Evolutionary conservation across 1,139 yeast genomes (phyloP), one percentile per base, ranked within the genome.

Genomic region (Wickerhamomyces sp.): DNA sequence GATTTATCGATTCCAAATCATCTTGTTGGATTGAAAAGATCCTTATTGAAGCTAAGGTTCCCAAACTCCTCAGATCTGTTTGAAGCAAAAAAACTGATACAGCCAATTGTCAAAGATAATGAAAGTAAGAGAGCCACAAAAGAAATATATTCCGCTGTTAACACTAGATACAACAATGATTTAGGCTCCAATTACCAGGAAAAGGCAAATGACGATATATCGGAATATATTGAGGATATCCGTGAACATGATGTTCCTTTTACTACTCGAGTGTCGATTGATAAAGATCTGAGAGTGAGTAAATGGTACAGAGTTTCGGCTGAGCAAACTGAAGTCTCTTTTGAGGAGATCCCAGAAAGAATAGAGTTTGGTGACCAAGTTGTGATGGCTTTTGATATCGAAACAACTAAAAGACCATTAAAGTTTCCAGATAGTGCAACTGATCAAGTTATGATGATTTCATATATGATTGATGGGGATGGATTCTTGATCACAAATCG

Each of bases 401-500:
- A 94, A 71, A 94, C 99, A 1, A 90, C 98, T 6, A 94, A 94
- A 63, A 90, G 95, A 15, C 98, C 99, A 1, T 75, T 94, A 48
- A 94, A 94, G 62, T 94, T 94, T 55, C 99, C 99, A 0, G 99
- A 89, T 60, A 78, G 97, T 6, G 73, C 85, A 23, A 73, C 86
- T n/a, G 99, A 94, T 68, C 95, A 89, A 65, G 78, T 94, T 40
- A 94, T 94, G 98, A 94, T 94, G 99, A 93, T 94, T 47, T 94
- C 99, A 3, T 94, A 94, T 65, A 94, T 94, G 99, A 90, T 94
- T 50, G 99, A 94, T 61, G 99, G 99, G 7, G 95, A 89, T 57
- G 99, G 99, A 38, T 94, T 70, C 60, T 71, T 94, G 35, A 94
- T 94, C 52, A 94, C 98, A 10, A 94, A 94, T 61, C 71, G 99